phyloP scores from a whole-genome alignment of 176 grass and related monocot species.

The Raddia guianensis region DNA sequence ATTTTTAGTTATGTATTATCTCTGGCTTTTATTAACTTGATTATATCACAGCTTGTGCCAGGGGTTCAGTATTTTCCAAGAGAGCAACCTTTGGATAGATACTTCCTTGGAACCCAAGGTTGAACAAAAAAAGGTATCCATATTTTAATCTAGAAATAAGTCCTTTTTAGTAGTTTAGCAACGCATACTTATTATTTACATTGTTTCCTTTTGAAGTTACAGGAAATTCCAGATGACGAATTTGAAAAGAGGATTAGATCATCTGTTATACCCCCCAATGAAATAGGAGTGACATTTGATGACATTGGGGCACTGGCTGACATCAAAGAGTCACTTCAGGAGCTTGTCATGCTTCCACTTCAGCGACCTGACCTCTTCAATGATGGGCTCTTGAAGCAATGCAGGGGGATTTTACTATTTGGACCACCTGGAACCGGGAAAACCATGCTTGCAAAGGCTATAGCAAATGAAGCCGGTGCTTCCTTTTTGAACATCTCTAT shows the following conservation, averaged over 20 bases:
- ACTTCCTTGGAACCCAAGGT: slow-evolving; percentile 57
- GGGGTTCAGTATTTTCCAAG: slow-evolving; percentile 84
- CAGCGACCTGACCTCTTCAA: slow-evolving; percentile 75
- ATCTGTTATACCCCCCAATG: slow-evolving; percentile 64
- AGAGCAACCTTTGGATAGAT: slow-evolving; percentile 63
- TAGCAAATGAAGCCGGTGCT: slow-evolving; percentile 75
- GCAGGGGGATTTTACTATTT: slow-evolving; percentile 76
- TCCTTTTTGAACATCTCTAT: slow-evolving; percentile 86
- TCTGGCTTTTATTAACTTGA: slow-evolving; percentile 14
- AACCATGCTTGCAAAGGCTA: slow-evolving; percentile 87
- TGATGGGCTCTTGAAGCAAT: slow-evolving; percentile 81
- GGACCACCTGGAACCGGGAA: slow-evolving; percentile 87
- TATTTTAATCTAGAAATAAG: slow-evolving; percentile 13
- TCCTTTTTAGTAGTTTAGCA: background rate
- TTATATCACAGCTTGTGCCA: slow-evolving; percentile 65
- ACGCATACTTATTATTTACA: background rate
- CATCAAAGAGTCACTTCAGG: slow-evolving; percentile 78
- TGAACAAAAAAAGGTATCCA: slow-evolving; percentile 53
- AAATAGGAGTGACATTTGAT: slow-evolving; percentile 86
- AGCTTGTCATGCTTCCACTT: slow-evolving; percentile 82
- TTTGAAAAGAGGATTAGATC: slow-evolving; percentile 74
- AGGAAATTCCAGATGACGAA: slow-evolving; percentile 70
- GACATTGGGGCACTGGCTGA: slow-evolving; percentile 73
- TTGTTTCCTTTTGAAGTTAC: slow-evolving; percentile 19
- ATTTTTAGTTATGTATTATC: background rate